phyloP scores from a whole-genome alignment of 768 basidiomycete species.

The Hygrocybe coccinea region DNA sequence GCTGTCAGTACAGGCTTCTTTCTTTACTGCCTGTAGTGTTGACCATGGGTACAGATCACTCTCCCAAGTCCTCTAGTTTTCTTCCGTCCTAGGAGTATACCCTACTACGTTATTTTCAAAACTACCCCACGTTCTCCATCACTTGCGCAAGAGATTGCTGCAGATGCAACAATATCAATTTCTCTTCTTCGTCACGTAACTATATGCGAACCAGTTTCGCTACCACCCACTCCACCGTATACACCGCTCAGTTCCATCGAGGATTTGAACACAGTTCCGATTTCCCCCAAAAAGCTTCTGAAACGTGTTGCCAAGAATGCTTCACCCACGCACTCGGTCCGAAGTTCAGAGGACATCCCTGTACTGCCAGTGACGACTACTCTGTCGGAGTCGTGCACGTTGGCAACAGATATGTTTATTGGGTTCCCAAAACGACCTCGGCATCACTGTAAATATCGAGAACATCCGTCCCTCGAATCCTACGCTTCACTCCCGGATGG shows the following conservation, averaged over 20 bases:
- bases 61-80: conserved; percentile 59
- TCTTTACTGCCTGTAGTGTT: background rate
- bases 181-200: conserved; percentile 58
- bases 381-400: conserved; percentile 40
- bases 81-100: conserved; percentile 56
- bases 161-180: conserved; percentile 68
- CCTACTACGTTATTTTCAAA: conserved; percentile 70
- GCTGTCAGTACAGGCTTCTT: conserved; percentile 45
- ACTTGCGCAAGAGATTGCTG: conserved; percentile 59
- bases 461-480: conserved; percentile 44
- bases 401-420: conserved; percentile 51
- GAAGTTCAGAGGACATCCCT: conserved; percentile 36
- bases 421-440: conserved; percentile 71
- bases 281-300: conserved; percentile 27
- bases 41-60: conserved; percentile 45
- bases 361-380: conserved; percentile 36
- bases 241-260: conserved; percentile 46
- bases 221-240: conserved; percentile 45
- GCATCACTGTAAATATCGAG: conserved; percentile 33
- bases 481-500: conserved; percentile 60
- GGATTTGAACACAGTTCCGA: conserved; percentile 28
- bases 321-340: conserved; percentile 20
- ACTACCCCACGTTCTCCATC: conserved; percentile 52
- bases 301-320: conserved; percentile 32
- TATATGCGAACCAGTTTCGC: conserved; percentile 40